phyloP scores from a whole-genome alignment of 2,329 filamentous ascomycete genomes.

The Alternaria solani region DNA sequence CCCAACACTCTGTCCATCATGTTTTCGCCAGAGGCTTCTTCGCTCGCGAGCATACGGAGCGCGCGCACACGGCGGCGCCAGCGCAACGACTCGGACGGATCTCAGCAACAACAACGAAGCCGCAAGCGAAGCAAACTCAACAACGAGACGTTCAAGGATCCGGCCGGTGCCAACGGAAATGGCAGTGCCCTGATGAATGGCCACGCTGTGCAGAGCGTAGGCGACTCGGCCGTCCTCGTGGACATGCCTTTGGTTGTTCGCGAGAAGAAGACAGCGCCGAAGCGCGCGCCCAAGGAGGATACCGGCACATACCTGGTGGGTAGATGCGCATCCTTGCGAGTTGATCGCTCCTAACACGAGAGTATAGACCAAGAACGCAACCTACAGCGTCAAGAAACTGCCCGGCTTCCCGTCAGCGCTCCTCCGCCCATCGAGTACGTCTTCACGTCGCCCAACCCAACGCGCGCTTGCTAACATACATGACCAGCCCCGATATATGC shows the following conservation, averaged over 20 bases:
- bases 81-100: conserved; percentile 56
- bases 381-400: conserved; percentile 85
- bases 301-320: conserved; percentile 71
- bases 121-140: conserved; percentile 59
- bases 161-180: conserved; percentile 44
- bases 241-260: conserved; percentile 49
- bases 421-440: conserved; percentile 71
- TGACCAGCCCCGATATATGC: conserved; percentile 47
- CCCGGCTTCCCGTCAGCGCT: conserved; percentile 82
- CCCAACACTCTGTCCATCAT: conserved; percentile 33
- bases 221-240: conserved; percentile 42
- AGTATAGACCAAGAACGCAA: conserved; percentile 77
- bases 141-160: conserved; percentile 50
- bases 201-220: conserved; percentile 37
- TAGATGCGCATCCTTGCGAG: background rate
- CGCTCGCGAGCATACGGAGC: conserved; percentile 46
- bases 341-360: conserved; percentile 12
- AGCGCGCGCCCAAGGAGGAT: conserved; percentile 72
- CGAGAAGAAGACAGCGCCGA: conserved; percentile 48
- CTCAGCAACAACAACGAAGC: conserved; percentile 51
- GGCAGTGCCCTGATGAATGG: conserved; percentile 44
- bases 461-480: conserved; percentile 26
- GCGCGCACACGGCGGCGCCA: conserved; percentile 54
- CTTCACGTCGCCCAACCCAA: conserved; percentile 21
- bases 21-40: conserved; percentile 51